phyloP scores from a whole-genome alignment of 1,284 basidiomycete species.

The Pseudozyma sp. region DNA sequence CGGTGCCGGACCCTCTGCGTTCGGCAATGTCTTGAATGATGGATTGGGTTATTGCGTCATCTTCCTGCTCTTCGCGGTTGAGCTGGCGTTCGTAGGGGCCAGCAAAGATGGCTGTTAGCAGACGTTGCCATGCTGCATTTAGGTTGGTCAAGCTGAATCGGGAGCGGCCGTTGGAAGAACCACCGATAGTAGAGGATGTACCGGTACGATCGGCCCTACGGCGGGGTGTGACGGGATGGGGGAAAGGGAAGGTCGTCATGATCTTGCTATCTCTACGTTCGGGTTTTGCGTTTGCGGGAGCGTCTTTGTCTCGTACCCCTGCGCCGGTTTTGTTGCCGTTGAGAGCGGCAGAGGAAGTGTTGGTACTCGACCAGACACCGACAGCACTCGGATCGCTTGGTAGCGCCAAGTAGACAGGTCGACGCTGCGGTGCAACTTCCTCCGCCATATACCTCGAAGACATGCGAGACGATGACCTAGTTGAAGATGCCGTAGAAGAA shows the following conservation, averaged over 20 bases:
- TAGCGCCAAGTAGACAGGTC: slow-evolving; percentile 29
- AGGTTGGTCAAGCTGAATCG: background rate
- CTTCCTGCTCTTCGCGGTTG: slow-evolving; percentile 31
- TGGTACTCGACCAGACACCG: slow-evolving; percentile 26
- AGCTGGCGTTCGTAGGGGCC: slow-evolving; percentile 42
- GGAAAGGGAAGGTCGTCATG: slow-evolving; percentile 54
- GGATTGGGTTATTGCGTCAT: slow-evolving; percentile 33
- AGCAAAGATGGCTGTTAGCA: slow-evolving; percentile 35
- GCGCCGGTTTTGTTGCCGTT: background rate
- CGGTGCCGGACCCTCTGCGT: slow-evolving; percentile 6
- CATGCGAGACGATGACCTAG: slow-evolving; percentile 15
- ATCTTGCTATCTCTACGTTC: slow-evolving; percentile 45
- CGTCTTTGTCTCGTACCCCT: slow-evolving; percentile 1
- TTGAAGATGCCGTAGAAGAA: slow-evolving; percentile 7
- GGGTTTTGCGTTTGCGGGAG: background rate
- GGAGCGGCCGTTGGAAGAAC: background rate
- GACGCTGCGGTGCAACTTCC: slow-evolving; percentile 32
- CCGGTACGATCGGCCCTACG: slow-evolving; percentile 1
- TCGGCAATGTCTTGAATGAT: slow-evolving; percentile 31
- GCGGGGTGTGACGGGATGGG: slow-evolving; percentile 31
- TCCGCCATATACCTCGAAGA: slow-evolving; percentile 32
- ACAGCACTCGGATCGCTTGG: slow-evolving; percentile 26
- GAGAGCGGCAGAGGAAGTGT: background rate
- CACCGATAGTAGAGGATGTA: background rate
- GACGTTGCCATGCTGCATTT: slow-evolving; percentile 27